phyloP scores from a whole-genome alignment of 805 yeast species.

The Candida silvicultrix region DNA sequence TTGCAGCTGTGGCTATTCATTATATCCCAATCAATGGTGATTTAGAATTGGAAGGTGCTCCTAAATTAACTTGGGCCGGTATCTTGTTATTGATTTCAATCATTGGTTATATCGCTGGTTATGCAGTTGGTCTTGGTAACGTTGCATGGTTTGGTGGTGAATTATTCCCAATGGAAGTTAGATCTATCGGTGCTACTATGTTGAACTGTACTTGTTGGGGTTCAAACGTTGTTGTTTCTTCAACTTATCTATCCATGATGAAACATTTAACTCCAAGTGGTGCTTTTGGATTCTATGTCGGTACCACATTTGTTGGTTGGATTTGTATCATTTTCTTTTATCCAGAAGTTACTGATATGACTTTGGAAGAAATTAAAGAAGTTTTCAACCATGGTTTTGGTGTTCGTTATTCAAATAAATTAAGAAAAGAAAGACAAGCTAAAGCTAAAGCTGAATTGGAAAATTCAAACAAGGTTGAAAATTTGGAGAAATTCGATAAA shows the following conservation, averaged over 20 bases:
- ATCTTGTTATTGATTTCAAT: slow-evolving; percentile 24
- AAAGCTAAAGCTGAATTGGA: too few species aligned
- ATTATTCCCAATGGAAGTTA: slow-evolving; percentile 33
- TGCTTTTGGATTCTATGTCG: slow-evolving; percentile 29
- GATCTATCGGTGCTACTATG: slow-evolving; percentile 36
- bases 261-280: slow-evolving; percentile 23
- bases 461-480: too few species aligned
- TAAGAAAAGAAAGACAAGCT: too few species aligned
- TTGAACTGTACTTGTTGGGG: slow-evolving; percentile 38
- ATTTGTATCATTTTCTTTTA: slow-evolving; percentile 30
- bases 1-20: slow-evolving; percentile 25
- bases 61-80: slow-evolving; percentile 2
- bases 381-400: slow-evolving; percentile 35
- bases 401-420: slow-evolving; percentile 20
- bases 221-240: slow-evolving; percentile 30
- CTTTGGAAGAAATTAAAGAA: slow-evolving; percentile 35
- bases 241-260: slow-evolving; percentile 29
- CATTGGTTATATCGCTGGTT: slow-evolving; percentile 32
- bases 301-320: slow-evolving; percentile 30
- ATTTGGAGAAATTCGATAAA: too few species aligned
- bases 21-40: slow-evolving; percentile 1
- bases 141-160: slow-evolving; percentile 42
- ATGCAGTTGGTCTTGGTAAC: slow-evolving; percentile 37
- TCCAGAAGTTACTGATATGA: slow-evolving; percentile 39
- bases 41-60: background rate